phyloP scores from a whole-genome alignment of 2,329 filamentous ascomycete genomes.

The Claviceps citrina region DNA sequence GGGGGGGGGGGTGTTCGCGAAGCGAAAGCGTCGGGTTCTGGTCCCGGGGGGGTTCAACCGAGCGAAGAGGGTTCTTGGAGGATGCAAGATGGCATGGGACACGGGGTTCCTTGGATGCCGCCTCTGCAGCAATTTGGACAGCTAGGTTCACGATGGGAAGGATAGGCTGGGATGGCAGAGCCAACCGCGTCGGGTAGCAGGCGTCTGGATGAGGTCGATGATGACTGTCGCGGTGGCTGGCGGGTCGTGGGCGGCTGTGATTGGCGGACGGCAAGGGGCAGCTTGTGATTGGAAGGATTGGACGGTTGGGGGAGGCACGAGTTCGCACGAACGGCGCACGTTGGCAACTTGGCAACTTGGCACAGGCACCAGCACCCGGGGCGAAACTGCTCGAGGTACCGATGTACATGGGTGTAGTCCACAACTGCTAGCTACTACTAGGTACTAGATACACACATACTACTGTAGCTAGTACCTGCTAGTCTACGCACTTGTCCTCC shows the following conservation, averaged over 20 bases:
- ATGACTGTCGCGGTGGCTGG: background rate
- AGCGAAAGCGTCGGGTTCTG: background rate
- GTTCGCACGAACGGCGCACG: too few relatives aligned
- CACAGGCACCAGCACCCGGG: too few relatives aligned
- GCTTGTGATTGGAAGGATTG: background rate
- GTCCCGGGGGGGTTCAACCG: too few relatives aligned
- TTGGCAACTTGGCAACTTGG: too few relatives aligned
- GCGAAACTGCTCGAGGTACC: too few relatives aligned
- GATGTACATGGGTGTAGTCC: too few relatives aligned
- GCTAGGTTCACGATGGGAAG: background rate
- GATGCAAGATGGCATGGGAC: background rate
- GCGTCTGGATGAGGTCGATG: slow-evolving; percentile 4
- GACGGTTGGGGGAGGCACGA: too few relatives aligned
- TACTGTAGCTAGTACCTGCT: too few relatives aligned
- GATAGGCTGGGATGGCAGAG: background rate
- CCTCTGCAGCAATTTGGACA: background rate
- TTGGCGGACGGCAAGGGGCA: background rate
- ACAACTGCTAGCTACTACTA: too few relatives aligned
- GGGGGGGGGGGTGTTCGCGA: too few relatives aligned
- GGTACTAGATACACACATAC: too few relatives aligned
- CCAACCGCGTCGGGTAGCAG: slow-evolving; percentile 1
- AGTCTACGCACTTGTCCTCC: too few relatives aligned
- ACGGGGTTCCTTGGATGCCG: background rate
- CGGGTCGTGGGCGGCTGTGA: background rate
- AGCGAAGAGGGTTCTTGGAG: background rate